A percentile compares a stretch with the other conserved stretches of the same genome.
These are phyloP conservation scores for Phytophthora melonis DNA, from an alignment of 352 stramenopile species.

Conservation along the genomic window DNA sequence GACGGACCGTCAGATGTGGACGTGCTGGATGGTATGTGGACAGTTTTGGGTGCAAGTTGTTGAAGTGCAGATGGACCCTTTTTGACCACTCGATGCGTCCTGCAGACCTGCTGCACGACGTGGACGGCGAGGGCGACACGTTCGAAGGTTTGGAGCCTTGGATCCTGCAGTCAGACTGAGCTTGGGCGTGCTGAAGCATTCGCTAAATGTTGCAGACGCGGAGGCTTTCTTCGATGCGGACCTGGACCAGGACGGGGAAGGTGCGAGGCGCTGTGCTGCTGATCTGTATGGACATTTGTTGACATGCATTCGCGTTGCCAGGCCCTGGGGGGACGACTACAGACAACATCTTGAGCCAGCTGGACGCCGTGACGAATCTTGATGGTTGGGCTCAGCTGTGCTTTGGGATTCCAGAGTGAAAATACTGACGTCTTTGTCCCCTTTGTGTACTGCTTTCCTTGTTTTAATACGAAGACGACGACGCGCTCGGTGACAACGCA, in stretches of 20 bases:
- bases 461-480: constrained; percentile 14
- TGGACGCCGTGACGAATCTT: constrained; percentile 44
- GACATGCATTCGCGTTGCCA: neutral
- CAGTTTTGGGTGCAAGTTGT: neutral
- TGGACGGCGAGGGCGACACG: constrained; percentile 27
- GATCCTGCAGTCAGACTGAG: neutral
- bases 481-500: constrained; percentile 19
- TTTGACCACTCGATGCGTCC: neutral
- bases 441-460: neutral
- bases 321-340: constrained; percentile 25
- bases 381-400: constrained; percentile 23
- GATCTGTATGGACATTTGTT: neutral
- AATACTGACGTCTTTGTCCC: neutral
- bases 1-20: constrained; percentile 32
- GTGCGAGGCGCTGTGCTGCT: constrained; percentile 6
- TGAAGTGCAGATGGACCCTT: constrained; percentile 10
- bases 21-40: constrained; percentile 42
- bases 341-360: constrained; percentile 49
- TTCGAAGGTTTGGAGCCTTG: constrained; percentile 33
- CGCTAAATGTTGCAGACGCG: constrained; percentile 21
- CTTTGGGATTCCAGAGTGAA: neutral
- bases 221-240: constrained; percentile 39
- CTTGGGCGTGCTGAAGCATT: neutral
- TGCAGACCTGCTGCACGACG: constrained; percentile 43
- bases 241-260: constrained; percentile 19